A percentile compares a stretch with the other conserved stretches of the same genome.
Evolutionary conservation across 805 yeast species (phyloP).

Genomic region (Kodamaea kakaduensis): DNA sequence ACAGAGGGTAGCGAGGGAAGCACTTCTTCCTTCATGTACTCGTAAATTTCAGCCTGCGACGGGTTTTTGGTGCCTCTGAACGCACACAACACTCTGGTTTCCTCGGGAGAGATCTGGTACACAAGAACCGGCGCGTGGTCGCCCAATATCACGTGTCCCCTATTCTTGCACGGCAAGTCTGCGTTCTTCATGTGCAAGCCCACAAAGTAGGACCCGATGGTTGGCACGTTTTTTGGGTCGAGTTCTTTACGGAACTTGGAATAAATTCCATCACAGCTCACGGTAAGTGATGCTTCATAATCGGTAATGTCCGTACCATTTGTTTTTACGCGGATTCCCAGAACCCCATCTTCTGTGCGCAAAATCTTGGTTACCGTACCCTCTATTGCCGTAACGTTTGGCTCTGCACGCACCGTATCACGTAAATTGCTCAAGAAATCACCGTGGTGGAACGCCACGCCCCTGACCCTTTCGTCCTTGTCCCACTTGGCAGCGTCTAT

Average conservation of each 20-base stretch:
- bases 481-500: slow-evolving; percentile 54
- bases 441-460: slow-evolving; percentile 93
- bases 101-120: slow-evolving; percentile 79
- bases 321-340: slow-evolving; percentile 67
- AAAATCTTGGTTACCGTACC: slow-evolving; percentile 76
- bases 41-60: slow-evolving; percentile 53
- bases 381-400: slow-evolving; percentile 73
- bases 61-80: slow-evolving; percentile 74
- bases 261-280: slow-evolving; percentile 90
- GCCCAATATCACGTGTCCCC: slow-evolving; percentile 90
- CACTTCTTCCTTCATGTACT: slow-evolving; percentile 58
- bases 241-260: slow-evolving; percentile 84
- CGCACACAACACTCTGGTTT: slow-evolving; percentile 88
- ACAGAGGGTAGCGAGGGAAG: slow-evolving; percentile 64
- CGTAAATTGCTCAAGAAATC: slow-evolving; percentile 77
- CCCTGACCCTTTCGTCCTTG: slow-evolving; percentile 52
- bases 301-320: slow-evolving; percentile 11
- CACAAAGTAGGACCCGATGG: slow-evolving; percentile 77
- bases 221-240: slow-evolving; percentile 57
- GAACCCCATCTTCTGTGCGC: slow-evolving; percentile 53
- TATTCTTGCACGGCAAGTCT: slow-evolving; percentile 63
- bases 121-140: slow-evolving; percentile 82
- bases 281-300: slow-evolving; percentile 59
- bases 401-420: slow-evolving; percentile 58
- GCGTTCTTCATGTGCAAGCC: slow-evolving; percentile 78